A percentile compares a stretch with the other conserved stretches of the same genome.
Evolutionary conservation across 176 grass and related monocot genomes (phyloP).

Genomic region (Paspalum vaginatum): DNA sequence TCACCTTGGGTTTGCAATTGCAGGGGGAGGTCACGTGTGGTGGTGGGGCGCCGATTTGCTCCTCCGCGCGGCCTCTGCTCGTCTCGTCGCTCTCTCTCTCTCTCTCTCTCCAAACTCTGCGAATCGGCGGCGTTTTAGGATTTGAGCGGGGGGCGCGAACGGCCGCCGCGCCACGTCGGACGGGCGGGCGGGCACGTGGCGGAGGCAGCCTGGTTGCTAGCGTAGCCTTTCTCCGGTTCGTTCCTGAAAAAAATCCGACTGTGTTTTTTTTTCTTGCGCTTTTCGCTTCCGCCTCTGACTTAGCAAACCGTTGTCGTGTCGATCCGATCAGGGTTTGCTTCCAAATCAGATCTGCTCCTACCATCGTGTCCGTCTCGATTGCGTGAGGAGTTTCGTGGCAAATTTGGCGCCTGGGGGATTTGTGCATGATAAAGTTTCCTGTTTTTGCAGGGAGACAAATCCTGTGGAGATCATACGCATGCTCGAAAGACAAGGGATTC

Average conservation of each 20-base stretch:
- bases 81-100: not conserved
- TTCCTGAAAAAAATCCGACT: not conserved
- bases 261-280: too few relatives aligned
- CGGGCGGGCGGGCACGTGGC: slow-evolving; percentile 36
- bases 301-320: not conserved
- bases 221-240: slow-evolving; percentile 38
- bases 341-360: not conserved
- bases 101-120: slow-evolving; percentile 29
- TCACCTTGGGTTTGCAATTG: slow-evolving; percentile 8
- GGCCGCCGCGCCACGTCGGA: slow-evolving; percentile 52
- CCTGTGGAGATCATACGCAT: too few relatives aligned
- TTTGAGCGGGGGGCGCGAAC: slow-evolving; percentile 46
- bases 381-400: too few relatives aligned
- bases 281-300: not conserved
- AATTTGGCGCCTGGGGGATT: too few relatives aligned
- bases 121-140: slow-evolving; percentile 56
- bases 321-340: not conserved
- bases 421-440: too few relatives aligned
- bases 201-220: slow-evolving; percentile 29
- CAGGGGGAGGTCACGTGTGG: slow-evolving; percentile 5
- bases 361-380: too few relatives aligned
- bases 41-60: not conserved
- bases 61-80: not conserved
- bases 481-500: too few relatives aligned
- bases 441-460: too few relatives aligned